Percentiles rank a stretch among this genome's conserved stretches.
These are phyloP conservation scores for Chytriomyces sp. DNA, from an alignment of 192 early-diverging fungal genomes.

Conservation along the genomic window DNA sequence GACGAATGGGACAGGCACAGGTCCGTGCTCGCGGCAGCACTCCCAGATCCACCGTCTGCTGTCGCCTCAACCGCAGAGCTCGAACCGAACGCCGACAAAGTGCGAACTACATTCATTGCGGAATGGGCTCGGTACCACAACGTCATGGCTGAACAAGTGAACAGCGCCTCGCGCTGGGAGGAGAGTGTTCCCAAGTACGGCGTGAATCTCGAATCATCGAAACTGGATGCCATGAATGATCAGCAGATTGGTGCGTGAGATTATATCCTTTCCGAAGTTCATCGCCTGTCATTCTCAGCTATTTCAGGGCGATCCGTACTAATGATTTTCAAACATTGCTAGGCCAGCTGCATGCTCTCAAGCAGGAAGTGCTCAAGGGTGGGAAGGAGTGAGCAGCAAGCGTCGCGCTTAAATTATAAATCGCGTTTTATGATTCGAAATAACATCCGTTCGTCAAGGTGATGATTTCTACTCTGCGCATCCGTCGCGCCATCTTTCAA, in stretches of 20 bases:
- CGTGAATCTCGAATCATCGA: not conserved
- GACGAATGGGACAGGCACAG: conserved; percentile 35
- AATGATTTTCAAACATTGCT: too few relatives aligned
- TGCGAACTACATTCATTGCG: conserved; percentile 11
- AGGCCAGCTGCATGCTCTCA: conserved; percentile 39
- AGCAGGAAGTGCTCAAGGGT: conserved; percentile 27
- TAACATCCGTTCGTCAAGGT: not conserved
- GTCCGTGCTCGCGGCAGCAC: not conserved
- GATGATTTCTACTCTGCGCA: conserved; percentile 19
- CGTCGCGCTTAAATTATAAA: too few relatives aligned
- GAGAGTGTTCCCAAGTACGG: conserved; percentile 17
- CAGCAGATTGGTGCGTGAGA: conserved; percentile 34
- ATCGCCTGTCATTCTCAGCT: not conserved
- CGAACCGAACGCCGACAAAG: not conserved
- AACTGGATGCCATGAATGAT: conserved; percentile 25
- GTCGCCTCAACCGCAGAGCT: not conserved
- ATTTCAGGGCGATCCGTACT: not conserved
- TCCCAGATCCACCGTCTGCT: not conserved
- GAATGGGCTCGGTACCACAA: conserved; percentile 31
- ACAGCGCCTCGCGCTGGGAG: not conserved
- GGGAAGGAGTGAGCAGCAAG: conserved; percentile 1
- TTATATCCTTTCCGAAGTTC: not conserved
- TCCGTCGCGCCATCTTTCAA: conserved; percentile 85
- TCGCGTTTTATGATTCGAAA: too few relatives aligned
- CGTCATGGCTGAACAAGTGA: conserved; percentile 18